These are phyloP conservation scores for Taxawa tesnikishii DNA, from an alignment of 2,329 filamentous ascomycete species.

Conservation along the genomic window DNA sequence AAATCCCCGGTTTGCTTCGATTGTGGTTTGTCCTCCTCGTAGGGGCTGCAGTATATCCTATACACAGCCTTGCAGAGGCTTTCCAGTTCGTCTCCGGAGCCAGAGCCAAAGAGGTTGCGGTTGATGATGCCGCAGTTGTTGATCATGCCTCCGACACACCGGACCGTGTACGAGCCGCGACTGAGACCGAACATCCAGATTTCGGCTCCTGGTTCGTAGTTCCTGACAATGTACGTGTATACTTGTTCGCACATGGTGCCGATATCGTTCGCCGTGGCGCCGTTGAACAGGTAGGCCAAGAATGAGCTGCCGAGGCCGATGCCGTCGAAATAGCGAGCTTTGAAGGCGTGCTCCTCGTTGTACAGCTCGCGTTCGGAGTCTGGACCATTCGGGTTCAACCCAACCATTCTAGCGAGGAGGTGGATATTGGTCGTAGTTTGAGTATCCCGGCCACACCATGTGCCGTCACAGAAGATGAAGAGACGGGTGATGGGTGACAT, in stretches of 20 bases:
- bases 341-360: constrained; percentile 10
- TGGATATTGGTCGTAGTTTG: constrained; percentile 21
- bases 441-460: constrained; percentile 19
- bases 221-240: constrained; percentile 23
- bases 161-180: constrained; percentile 27
- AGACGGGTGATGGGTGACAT: no score
- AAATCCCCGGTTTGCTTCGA: constrained; percentile 13
- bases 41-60: constrained; percentile 18
- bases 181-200: constrained; percentile 29
- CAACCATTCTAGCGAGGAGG: constrained; percentile 20
- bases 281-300: constrained; percentile 23
- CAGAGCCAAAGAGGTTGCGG: no score
- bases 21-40: constrained; percentile 17
- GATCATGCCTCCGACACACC: constrained; percentile 27
- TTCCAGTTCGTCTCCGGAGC: no score
- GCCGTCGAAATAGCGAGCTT: constrained; percentile 24
- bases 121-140: constrained; percentile 21
- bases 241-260: constrained; percentile 21
- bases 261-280: constrained; percentile 22
- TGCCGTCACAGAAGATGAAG: constrained; percentile 9
- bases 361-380: constrained; percentile 15
- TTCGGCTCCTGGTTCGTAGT: constrained; percentile 18
- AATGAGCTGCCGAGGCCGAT: constrained; percentile 22
- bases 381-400: constrained; percentile 11
- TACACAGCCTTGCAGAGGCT: constrained; percentile 20